A percentile compares a stretch with the other conserved stretches of the same genome.
Evolutionary conservation across 108 stramenopile species (phyloP).

Genomic region (Schizochytrium sp.): DNA sequence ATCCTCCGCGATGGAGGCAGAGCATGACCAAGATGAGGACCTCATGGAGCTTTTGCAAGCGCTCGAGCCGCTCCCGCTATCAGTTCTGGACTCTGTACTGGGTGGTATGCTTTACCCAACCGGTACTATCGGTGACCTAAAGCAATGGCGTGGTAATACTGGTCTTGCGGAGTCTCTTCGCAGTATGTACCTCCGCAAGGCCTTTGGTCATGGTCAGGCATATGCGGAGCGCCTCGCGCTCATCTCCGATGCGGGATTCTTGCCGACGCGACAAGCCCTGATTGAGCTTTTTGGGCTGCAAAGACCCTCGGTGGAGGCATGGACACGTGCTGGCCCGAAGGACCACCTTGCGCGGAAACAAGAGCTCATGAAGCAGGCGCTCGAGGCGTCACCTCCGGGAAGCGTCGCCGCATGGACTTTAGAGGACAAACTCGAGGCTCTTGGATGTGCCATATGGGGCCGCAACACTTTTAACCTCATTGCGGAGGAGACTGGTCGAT

Average conservation of each 20-base stretch:
- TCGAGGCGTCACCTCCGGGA: not conserved
- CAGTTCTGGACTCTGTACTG: not conserved
- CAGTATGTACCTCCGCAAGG: conserved; percentile 42
- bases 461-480: conserved; percentile 5
- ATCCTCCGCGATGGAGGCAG: not conserved
- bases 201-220: not conserved
- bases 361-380: not conserved
- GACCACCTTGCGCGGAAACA: conserved; percentile 23
- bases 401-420: conserved; percentile 31
- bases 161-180: conserved; percentile 1
- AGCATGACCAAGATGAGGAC: conserved; percentile 17
- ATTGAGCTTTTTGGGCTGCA: not conserved
- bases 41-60: conserved; percentile 7
- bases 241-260: not conserved
- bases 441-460: conserved; percentile 31
- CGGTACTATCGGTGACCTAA: not conserved
- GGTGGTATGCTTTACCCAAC: conserved; percentile 8
- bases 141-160: conserved; percentile 10
- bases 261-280: not conserved
- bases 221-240: not conserved
- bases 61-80: conserved; percentile 22
- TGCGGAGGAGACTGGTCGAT: not conserved
- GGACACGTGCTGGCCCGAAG: conserved; percentile 17
- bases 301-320: not conserved
- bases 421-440: conserved; percentile 26